Base-by-base conservation (phyloP, 1,284 basidiomycete species). In the Dichomitus squalens region DNA sequence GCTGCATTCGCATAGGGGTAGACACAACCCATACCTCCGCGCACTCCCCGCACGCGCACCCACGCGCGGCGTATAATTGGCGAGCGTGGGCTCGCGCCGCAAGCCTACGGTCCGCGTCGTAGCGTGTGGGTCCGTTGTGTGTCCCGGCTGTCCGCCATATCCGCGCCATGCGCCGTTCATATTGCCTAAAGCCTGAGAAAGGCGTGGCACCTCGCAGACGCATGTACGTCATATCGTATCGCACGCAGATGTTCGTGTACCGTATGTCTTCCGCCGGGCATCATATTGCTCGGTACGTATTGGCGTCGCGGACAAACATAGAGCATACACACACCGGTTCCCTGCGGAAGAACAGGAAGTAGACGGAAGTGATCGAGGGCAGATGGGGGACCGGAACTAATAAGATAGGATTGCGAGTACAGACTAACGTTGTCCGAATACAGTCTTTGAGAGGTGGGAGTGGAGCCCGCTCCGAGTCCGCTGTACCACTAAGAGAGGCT, bases 371-470 rank as follows among this genome's bases (percentile, higher is more conserved):
- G 35, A 38, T 38, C 35, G 21, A 43, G 27, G 27, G 20, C 7
- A 41, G 14, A 4, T 20, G 41, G 47, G 33, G 29, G 38, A n/a
- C 43, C 46, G 23, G 41, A 48, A 48, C 52, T 52, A 46, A 65
- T 59, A 63, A 66, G 58, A 64, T 64, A 63, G 53, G 38, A 57
- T 53, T 51, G 40, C 47, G 43, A 46, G 49, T 56, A 53, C 56
- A 48, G 55, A 52, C 49, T 54, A 59, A 35, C 16, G 16, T 3
- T 54, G 59, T 47, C 49, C 55, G 27, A 16, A 43, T 43, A 56
- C 59, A 57, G 39, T 52, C 59, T 41, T 29, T 53, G 38, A n/a
- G n/a, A n/a, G 31, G 49, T 54, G 38, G 35, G 60, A 50, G 51
- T 49, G 52, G 52, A 57, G 55, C 60, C 60, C 46, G 57, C 54